Percentiles rank a stretch among this genome's conserved stretches.
phyloP scores from a whole-genome alignment of 306 rosid genomes.

The Citrullus amarus region DNA sequence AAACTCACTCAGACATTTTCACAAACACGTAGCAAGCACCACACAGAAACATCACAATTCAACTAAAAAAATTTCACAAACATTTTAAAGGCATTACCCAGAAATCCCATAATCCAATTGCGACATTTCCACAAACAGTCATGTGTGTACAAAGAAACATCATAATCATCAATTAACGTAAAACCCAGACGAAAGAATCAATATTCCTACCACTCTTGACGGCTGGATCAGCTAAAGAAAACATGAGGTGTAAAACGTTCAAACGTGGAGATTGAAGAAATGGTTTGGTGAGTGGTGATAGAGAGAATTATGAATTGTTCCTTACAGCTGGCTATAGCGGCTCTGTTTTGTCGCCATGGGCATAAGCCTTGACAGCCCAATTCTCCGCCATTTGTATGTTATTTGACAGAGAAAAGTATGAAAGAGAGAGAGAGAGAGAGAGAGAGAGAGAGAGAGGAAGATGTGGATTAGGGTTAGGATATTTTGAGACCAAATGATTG shows the following conservation, averaged over 20 bases:
- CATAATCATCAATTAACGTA: not conserved
- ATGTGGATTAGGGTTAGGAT: not conserved
- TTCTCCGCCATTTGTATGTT: not conserved
- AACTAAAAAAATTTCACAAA: not conserved
- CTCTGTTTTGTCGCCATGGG: not conserved
- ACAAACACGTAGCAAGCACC: not conserved
- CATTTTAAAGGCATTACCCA: not conserved
- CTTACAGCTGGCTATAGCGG: not conserved
- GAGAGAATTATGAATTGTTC: not conserved
- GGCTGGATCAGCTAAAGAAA: not conserved
- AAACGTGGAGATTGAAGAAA: slow-evolving; percentile 1
- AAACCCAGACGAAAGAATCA: not conserved
- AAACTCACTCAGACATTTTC: not conserved
- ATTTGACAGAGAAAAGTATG: no score
- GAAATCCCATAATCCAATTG: not conserved
- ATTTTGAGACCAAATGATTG: slow-evolving; percentile 2
- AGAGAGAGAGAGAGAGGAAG: not conserved
- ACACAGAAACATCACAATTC: not conserved
- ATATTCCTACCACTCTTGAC: not conserved
- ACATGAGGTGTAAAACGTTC: not conserved
- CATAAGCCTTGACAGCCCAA: not conserved
- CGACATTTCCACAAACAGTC: not conserved
- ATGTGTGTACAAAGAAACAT: not conserved
- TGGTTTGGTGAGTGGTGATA: not conserved
- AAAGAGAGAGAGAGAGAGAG: not conserved